These are phyloP conservation scores for Lentinula detonsa DNA, from an alignment of 768 basidiomycete species.

Conservation along the genomic window DNA sequence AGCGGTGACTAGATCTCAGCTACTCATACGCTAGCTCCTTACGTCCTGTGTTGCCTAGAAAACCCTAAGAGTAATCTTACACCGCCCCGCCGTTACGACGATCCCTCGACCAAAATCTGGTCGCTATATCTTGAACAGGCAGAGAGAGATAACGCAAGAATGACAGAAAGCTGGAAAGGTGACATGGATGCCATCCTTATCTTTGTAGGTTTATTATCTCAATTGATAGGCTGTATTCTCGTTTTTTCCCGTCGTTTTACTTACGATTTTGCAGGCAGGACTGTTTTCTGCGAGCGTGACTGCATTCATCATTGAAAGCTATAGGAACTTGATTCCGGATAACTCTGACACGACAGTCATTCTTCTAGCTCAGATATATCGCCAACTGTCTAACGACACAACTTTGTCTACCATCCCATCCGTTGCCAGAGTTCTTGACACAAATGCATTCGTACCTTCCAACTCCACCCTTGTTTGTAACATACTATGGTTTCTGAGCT, in stretches of 20 bases:
- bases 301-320: constrained; percentile 33
- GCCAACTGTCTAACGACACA: constrained; percentile 19
- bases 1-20: not conserved
- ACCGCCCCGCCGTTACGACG: constrained; percentile 16
- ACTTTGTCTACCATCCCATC: constrained; percentile 1
- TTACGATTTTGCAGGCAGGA: constrained; percentile 22
- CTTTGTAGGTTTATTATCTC: constrained; percentile 21
- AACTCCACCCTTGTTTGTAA: constrained; percentile 31
- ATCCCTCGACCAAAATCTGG: constrained; percentile 33
- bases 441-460: constrained; percentile 17
- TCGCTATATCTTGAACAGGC: constrained; percentile 28
- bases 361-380: constrained; percentile 25
- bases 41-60: not conserved
- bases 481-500: constrained; percentile 38
- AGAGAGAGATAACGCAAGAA: constrained; percentile 23
- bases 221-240: not conserved
- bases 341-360: constrained; percentile 18
- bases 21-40: not conserved
- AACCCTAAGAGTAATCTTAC: not conserved
- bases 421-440: not conserved
- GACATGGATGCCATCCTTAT: constrained; percentile 36
- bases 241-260: not conserved
- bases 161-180: constrained; percentile 31
- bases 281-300: constrained; percentile 35
- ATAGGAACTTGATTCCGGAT: constrained; percentile 25